These are phyloP conservation scores for Inosperma sp. DNA, from an alignment of 768 basidiomycete species.

Conservation along the genomic window DNA sequence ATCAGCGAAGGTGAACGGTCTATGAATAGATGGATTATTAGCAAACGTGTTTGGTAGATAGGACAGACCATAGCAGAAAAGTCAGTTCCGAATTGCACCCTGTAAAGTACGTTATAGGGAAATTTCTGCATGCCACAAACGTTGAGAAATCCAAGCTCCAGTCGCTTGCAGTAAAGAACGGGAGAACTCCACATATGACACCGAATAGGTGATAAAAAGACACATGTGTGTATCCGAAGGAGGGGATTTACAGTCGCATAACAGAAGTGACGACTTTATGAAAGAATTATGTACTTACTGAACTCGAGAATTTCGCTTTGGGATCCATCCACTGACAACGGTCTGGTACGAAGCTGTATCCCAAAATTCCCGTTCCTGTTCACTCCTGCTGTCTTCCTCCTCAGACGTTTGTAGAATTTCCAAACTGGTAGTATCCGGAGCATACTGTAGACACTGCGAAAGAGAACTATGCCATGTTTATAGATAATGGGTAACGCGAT, in stretches of 20 bases:
- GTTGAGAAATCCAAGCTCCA: no score
- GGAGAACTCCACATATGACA: background rate
- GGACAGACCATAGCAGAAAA: background rate
- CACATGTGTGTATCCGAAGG: no score
- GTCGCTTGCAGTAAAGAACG: no score
- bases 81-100: no score
- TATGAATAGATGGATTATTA: background rate
- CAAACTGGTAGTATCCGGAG: slow-evolving; percentile 73
- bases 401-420: slow-evolving; percentile 62
- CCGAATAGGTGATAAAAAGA: background rate
- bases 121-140: no score
- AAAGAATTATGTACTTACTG: slow-evolving; percentile 26
- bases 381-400: slow-evolving; percentile 36
- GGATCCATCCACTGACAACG: slow-evolving; percentile 17
- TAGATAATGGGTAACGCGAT: slow-evolving; percentile 72
- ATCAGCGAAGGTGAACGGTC: slow-evolving; percentile 31
- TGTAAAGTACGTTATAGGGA: no score
- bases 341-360: slow-evolving; percentile 28
- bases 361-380: slow-evolving; percentile 24
- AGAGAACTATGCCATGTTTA: slow-evolving; percentile 80
- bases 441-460: slow-evolving; percentile 70
- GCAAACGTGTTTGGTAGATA: background rate
- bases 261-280: background rate
- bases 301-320: slow-evolving; percentile 33
- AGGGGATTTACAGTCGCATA: background rate